Evolutionary conservation across 352 stramenopile genomes (phyloP), one percentile per base, ranked within the genome.

Genomic region (Pythium dissimile): DNA sequence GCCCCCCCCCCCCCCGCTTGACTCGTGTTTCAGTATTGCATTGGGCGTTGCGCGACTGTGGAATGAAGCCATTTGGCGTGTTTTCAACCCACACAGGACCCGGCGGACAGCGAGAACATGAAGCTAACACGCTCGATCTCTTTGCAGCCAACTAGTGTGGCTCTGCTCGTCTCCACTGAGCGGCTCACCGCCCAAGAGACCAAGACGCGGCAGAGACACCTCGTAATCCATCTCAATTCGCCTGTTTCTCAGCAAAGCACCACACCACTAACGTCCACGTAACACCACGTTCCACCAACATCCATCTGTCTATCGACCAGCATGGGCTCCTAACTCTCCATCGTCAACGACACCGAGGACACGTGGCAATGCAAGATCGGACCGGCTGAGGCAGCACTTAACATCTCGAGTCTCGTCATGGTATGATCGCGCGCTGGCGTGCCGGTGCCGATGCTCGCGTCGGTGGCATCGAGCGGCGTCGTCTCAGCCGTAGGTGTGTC

Each of bases 311-410:
- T n/a, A n/a, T n/a, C n/a, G n/a, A n/a, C 31, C 13, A 62, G n/a
- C 44, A 70, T 70, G 63, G 63, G 63, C 52, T 62, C 63, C 21
- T 70, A 61, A 26, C 38, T 70, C 24, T 64, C 63, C 4, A 54
- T 70, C 45, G 37, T 54, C 31, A 70, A 70, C 42, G 28, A 70
- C 50, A 70, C 63, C 23, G 13, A 9, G 8, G 44, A 63, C 16
- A 6, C 20, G 10, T 70, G 51, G 39, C 16, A 54, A 21, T 66
- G 63, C 59, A 0, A 57, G 42, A 15, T 69, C 24, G 56, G 56
- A n/a, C 47, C 35, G 1, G 62, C 66, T 38, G 45, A 59, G 32
- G 46, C 46, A 15, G 59, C 59, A 5, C 43, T 67, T n/a, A 57
- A 67, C 31, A 54, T 67, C 46, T 39, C 54, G 9, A 43, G 38